Percentiles rank a stretch among this genome's conserved stretches.
Conservation (phyloP, 2,329 filamentous ascomycete species). For the Fonsecaea erecta region DNA sequence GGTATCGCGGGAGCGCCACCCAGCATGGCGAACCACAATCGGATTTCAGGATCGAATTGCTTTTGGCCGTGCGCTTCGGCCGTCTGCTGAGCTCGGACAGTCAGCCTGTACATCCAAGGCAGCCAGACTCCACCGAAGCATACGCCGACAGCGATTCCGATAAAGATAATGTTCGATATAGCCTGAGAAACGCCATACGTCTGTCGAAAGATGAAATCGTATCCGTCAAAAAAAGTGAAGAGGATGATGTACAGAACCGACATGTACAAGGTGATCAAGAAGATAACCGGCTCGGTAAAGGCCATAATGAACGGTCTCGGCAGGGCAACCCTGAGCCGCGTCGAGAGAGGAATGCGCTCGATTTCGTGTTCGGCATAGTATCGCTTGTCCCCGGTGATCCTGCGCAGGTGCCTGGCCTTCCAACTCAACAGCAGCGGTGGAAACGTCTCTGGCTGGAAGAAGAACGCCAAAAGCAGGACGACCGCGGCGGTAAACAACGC, state of each 20-base stretch:
- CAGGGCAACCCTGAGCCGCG: slow-evolving; percentile 49
- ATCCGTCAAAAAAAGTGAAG: slow-evolving; percentile 52
- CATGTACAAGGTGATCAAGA: slow-evolving; percentile 40
- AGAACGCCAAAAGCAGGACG: slow-evolving; percentile 43
- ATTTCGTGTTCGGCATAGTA: slow-evolving; percentile 56
- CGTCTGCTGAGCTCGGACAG: slow-evolving; percentile 50
- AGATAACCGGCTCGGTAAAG: slow-evolving; percentile 48
- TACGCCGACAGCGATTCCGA: slow-evolving; percentile 53
- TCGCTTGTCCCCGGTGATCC: slow-evolving; percentile 50
- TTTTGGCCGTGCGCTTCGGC: slow-evolving; percentile 47
- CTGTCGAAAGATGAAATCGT: slow-evolving; percentile 55
- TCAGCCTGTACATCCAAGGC: slow-evolving; percentile 53
- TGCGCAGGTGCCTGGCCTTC: slow-evolving; percentile 51
- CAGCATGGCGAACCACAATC: slow-evolving; percentile 60
- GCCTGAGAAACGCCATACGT: slow-evolving; percentile 54
- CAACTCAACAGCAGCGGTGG: slow-evolving; percentile 51
- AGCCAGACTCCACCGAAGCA: slow-evolving; percentile 46
- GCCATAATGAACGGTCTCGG: slow-evolving; percentile 57
- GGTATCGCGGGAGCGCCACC: slow-evolving; percentile 55
- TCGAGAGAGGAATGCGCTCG: slow-evolving; percentile 45
- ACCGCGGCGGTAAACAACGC: slow-evolving; percentile 46
- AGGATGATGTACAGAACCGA: slow-evolving; percentile 43
- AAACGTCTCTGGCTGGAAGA: slow-evolving; percentile 59
- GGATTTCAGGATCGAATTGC: slow-evolving; percentile 57
- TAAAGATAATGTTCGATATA: slow-evolving; percentile 54